These are phyloP conservation scores for Nothophoma quercina DNA, from an alignment of 2,329 filamentous ascomycete species.

Conservation along the genomic window DNA sequence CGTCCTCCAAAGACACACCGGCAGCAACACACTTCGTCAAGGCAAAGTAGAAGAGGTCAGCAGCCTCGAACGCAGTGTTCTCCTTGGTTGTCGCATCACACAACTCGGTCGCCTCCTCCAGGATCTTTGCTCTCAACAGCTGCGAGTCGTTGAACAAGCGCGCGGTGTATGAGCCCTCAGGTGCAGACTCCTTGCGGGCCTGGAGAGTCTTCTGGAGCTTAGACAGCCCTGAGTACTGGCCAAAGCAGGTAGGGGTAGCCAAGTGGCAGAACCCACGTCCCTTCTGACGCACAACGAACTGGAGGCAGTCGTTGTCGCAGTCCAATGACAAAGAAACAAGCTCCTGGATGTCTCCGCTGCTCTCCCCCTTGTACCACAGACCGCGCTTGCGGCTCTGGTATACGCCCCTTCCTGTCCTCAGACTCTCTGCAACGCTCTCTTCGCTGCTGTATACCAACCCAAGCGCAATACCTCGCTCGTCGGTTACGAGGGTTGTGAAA, in stretches of 20 bases:
- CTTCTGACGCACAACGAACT: conserved; percentile 88
- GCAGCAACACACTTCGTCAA: conserved; percentile 86
- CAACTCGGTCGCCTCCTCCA: conserved; percentile 96
- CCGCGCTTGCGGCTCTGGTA: conserved; percentile 97
- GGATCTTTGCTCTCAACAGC: conserved; percentile 91
- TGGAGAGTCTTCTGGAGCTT: conserved; percentile 87
- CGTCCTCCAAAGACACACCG: conserved; percentile 85
- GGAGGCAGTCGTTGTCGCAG: conserved; percentile 91
- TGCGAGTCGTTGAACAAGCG: conserved; percentile 91
- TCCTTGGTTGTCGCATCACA: conserved; percentile 83
- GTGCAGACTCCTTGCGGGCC: conserved; percentile 81
- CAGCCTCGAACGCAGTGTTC: conserved; percentile 91
- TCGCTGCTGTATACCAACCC: conserved; percentile 94
- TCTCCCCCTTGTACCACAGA: conserved; percentile 95
- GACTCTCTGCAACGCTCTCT: conserved; percentile 85
- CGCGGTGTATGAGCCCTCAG: conserved; percentile 90
- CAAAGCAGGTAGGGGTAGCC: conserved; percentile 91
- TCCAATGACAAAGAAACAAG: conserved; percentile 84
- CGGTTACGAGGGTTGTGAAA: conserved; percentile 87
- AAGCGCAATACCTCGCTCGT: conserved; percentile 83
- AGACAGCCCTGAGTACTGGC: conserved; percentile 79
- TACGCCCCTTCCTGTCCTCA: conserved; percentile 82
- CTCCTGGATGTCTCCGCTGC: conserved; percentile 92
- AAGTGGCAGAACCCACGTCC: conserved; percentile 93
- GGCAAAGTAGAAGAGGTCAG: conserved; percentile 95